Evolutionary conservation across 352 stramenopile genomes (phyloP), one percentile per base, ranked within the genome.

Genomic region (Globisporangium ultimum): DNA sequence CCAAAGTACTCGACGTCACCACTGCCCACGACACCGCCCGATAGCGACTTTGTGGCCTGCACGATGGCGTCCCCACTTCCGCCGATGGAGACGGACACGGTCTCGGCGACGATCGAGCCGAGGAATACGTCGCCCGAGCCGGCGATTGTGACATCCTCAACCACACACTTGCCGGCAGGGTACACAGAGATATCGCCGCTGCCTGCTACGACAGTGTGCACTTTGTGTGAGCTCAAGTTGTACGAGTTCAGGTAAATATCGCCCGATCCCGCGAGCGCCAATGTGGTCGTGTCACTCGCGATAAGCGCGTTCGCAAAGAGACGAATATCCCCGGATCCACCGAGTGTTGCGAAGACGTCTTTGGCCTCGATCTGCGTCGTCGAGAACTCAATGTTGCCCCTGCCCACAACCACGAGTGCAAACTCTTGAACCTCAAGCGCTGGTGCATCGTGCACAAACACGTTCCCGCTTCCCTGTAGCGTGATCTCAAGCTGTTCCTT

Each of bases 1-100:
- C 67, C 67, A 0, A 74, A 50, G 38, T 66, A 74, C 34, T 63
- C 59, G 48, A 74, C 53, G n/a, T 61, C 55, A 1, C 67, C 67
- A 1, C 28, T 21, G n/a, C 67, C 64, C 22, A 58, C 11, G 7
- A 48, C 34, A 9, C 36, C 28, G 15, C 57, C 57, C 8, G 18
- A 21, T 9, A 63, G 40, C 54, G 48, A 40, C 40, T 59, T 21
- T 6, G 36, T 48, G n/a, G 58, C 58, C 45, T 55, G 58, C 14
- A 65, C 58, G 12, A 60, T 42, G 10, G 24, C 53, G 15, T 61
- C 55, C 1, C 55, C 55, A 12, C n/a, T 14, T 8, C 55, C 55
- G 12, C 46, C 34, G 15, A 56, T 46, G 22, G 18, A 32, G 22
- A 61, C 46, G 20, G 1, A 57, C 8, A 21, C 55, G 20, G 47